Base-by-base conservation (phyloP, 306 rosid genomes). In the Calophaca sinica region DNA sequence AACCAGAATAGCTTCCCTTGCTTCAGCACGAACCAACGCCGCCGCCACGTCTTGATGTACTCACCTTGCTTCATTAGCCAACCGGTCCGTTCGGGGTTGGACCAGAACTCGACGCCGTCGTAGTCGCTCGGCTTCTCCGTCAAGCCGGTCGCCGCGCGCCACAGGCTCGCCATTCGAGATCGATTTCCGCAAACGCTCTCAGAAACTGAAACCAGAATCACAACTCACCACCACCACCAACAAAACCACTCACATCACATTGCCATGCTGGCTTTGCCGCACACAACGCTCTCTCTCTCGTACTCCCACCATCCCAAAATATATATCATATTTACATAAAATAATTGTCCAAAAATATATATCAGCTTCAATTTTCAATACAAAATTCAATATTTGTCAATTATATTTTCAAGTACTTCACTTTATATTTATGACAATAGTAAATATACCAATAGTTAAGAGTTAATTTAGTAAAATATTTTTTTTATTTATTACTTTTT, bases 31-130 rank as follows among this genome's bases (percentile, higher is more conserved):
- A 82, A 82, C 86, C 83, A 82, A 2, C 82, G 77, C 5, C 86
- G 69, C 0, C 86, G 86, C 86, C 86, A 82, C n/a, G 86, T 82
- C 35, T 78, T 82, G 49, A 82, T 82, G 72, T 82, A 82, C 55
- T 82, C 85, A 14, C 85, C 85, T 33, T 82, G 82, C 51, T 82
- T 82, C 7, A 58, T 82, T 6, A 82, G 71, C 85, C 82, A 82
- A 0, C 82, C 82, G 33, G 76, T 66, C 0, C 85, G 82, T 72
- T 82, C 86, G 0, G 82, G 82, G 33, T 82, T 72, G n/a, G 73
- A 72, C 86, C 83, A 78, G 64, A 78, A 82, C 50, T 82, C 86
- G 0, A 78, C 72, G 68, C 83, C 83, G 58, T 68, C 79, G 73
- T 73, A 57, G 12, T 81, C 78, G 64, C 0, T 31, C 12, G 78